phyloP scores from a whole-genome alignment of 345 rosid genomes.

The Pugionium cornutum region DNA sequence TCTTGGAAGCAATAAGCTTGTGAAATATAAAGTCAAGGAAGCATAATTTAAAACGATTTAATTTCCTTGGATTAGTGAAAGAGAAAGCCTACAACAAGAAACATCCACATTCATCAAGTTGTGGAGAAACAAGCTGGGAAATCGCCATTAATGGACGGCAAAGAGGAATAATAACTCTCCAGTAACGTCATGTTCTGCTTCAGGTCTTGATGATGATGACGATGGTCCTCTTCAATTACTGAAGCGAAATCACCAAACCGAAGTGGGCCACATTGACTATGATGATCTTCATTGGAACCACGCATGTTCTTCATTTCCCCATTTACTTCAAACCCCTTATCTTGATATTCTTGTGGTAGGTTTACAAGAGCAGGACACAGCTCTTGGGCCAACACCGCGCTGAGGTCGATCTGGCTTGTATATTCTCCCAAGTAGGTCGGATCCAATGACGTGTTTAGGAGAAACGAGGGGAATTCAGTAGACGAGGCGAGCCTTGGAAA shows the following conservation, averaged over 20 bases:
- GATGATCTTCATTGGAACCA: constrained; percentile 7
- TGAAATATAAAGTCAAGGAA: no score
- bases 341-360: constrained; percentile 38
- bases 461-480: constrained; percentile 50
- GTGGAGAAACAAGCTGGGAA: constrained; percentile 35
- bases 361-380: constrained; percentile 38
- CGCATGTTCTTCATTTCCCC: constrained; percentile 23
- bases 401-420: constrained; percentile 30
- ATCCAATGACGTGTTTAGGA: constrained; percentile 44
- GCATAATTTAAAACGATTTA: no score
- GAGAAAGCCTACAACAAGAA: constrained; percentile 24
- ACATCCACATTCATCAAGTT: constrained; percentile 19
- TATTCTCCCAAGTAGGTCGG: constrained; percentile 52
- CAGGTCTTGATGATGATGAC: constrained; percentile 11
- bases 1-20: no score
- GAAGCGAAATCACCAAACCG: constrained; percentile 15
- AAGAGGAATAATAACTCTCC: constrained; percentile 33
- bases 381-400: constrained; percentile 35
- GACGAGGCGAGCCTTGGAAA: constrained; percentile 35
- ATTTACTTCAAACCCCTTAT: constrained; percentile 23
- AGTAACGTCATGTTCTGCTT: constrained; percentile 35
- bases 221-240: constrained; percentile 17
- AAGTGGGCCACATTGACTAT: constrained; percentile 8
- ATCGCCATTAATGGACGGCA: constrained; percentile 29
- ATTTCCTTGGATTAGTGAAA: constrained; percentile 10